phyloP scores from a whole-genome alignment of 257 asterid species.

The Fraxinus excelsior region DNA sequence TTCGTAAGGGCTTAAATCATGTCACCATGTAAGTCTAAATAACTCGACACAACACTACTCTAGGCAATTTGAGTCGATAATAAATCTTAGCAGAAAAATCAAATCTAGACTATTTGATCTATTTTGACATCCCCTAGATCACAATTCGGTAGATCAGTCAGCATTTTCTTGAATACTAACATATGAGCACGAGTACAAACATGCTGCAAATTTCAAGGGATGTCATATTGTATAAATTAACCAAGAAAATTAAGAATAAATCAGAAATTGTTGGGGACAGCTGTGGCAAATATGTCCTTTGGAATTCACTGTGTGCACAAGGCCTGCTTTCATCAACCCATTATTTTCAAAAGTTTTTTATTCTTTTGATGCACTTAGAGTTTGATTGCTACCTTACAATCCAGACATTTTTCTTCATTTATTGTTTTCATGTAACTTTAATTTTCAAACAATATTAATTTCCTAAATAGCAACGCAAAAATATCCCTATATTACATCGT shows the following conservation, averaged over 20 bases:
- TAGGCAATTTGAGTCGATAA: too few relatives aligned
- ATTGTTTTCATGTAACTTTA: background rate
- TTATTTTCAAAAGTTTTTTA: conserved; percentile 29
- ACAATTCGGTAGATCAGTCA: background rate
- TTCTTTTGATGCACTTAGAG: conserved; percentile 45
- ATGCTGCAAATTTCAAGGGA: conserved; percentile 13
- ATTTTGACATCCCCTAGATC: background rate
- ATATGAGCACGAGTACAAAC: conserved; percentile 13
- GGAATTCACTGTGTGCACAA: conserved; percentile 40
- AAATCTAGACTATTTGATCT: too few relatives aligned
- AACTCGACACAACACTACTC: too few relatives aligned
- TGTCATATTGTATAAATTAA: conserved; percentile 17
- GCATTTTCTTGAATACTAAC: background rate
- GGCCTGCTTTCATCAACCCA: conserved; percentile 27
- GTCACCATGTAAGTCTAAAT: too few relatives aligned
- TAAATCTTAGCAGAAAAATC: background rate
- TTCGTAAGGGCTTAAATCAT: too few relatives aligned
- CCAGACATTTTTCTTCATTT: background rate
- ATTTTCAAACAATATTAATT: background rate
- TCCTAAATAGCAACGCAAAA: too few relatives aligned
- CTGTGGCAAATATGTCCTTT: conserved; percentile 40
- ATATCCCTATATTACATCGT: too few relatives aligned
- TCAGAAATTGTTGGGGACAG: conserved; percentile 48
- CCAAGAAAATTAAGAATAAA: conserved; percentile 19
- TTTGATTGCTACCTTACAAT: conserved; percentile 21